Evolutionary conservation across 106 monocot genomes (phyloP).

Genomic region (Apostasia shenzhenica): DNA sequence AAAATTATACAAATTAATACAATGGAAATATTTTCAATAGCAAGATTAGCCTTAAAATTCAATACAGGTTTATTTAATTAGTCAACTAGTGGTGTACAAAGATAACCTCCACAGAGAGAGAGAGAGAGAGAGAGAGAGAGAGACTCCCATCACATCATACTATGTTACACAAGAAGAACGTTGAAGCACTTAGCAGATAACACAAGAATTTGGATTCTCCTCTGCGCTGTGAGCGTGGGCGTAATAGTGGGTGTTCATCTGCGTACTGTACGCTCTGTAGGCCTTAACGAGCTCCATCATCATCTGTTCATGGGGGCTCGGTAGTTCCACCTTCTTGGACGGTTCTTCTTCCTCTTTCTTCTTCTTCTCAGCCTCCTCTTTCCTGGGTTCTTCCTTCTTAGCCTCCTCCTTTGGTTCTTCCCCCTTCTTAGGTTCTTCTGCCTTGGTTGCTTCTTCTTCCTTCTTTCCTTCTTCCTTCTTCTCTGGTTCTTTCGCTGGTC

Average conservation of each 20-base stretch:
- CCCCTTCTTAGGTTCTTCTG: constrained; percentile 8
- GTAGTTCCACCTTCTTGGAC: neutral
- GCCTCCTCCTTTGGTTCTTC: constrained; percentile 18
- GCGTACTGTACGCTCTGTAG: constrained; percentile 1
- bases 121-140: no score
- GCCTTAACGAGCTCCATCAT: constrained; percentile 11
- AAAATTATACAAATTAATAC: no score
- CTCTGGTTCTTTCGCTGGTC: constrained; percentile 30
- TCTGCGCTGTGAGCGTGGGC: neutral
- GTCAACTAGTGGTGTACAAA: no score
- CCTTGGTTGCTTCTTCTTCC: constrained; percentile 20
- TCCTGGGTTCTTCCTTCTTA: constrained; percentile 18
- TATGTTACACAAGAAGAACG: no score
- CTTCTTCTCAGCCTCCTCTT: constrained; percentile 15
- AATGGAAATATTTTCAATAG: no score
- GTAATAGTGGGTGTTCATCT: constrained; percentile 13
- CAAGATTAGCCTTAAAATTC: no score
- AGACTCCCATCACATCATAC: no score
- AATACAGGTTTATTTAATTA: no score
- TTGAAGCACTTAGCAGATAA: neutral
- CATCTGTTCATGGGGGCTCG: constrained; percentile 7
- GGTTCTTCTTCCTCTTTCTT: constrained; percentile 1
- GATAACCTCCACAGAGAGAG: no score
- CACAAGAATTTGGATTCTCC: constrained; percentile 7
- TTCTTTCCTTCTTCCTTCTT: constrained; percentile 34